phyloP scores from a whole-genome alignment of 805 yeast genomes.

The Helenozyma rhizophorensis region DNA sequence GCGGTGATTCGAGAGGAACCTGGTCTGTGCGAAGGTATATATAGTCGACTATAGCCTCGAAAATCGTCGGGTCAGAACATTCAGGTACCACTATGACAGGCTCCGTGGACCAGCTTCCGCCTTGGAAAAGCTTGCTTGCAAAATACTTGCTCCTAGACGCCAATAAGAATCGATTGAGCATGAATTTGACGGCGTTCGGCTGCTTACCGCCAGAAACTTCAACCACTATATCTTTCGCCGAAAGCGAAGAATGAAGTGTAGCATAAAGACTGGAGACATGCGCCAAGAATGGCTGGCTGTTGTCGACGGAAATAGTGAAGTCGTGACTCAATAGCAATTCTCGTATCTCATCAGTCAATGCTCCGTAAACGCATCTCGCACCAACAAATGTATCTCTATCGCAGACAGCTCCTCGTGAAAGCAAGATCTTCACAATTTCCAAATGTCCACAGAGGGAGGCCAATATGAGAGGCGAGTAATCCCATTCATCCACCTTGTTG shows the following conservation, averaged over 20 bases:
- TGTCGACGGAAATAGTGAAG: constrained; percentile 64
- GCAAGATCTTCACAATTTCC: constrained; percentile 53
- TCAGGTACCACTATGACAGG: not conserved
- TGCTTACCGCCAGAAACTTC: constrained; percentile 18
- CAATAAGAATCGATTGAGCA: constrained; percentile 27
- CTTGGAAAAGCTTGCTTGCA: constrained; percentile 13
- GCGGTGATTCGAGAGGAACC: constrained; percentile 19
- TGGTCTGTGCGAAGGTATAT: constrained; percentile 29
- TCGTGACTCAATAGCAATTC: constrained; percentile 55
- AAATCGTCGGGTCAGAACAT: constrained; percentile 13
- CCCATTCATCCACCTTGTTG: constrained; percentile 63
- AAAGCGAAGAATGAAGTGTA: constrained; percentile 16
- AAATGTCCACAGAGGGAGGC: constrained; percentile 76
- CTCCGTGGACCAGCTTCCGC: constrained; percentile 19
- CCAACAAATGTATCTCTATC: constrained; percentile 83
- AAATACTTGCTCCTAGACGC: constrained; percentile 33
- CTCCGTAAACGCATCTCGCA: constrained; percentile 71
- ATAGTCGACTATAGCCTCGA: constrained; percentile 26
- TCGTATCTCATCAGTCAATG: constrained; percentile 63
- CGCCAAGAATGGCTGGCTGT: constrained; percentile 66
- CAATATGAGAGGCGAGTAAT: constrained; percentile 68
- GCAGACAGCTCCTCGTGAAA: constrained; percentile 67
- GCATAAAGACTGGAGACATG: constrained; percentile 52
- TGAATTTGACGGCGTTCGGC: constrained; percentile 11
- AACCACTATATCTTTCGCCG: constrained; percentile 30